These are phyloP conservation scores for Cladophialophora carrionii DNA, from an alignment of 2,329 filamentous ascomycete genomes.

Conservation along the genomic window DNA sequence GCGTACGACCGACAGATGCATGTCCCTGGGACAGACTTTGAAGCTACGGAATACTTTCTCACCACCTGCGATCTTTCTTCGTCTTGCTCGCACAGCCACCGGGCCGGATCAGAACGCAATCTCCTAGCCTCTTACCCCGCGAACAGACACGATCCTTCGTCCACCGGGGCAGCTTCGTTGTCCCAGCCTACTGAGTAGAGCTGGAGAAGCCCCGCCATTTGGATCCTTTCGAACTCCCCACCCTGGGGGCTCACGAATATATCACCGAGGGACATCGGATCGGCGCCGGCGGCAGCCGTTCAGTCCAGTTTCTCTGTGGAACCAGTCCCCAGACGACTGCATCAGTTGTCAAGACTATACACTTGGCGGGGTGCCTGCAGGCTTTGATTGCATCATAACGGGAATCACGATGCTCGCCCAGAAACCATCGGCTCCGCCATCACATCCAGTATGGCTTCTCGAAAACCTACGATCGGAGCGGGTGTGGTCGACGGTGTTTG, in stretches of 20 bases:
- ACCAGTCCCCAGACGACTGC: background rate
- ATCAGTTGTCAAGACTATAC: background rate
- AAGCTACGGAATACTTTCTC: background rate
- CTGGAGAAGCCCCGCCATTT: background rate
- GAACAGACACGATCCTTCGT: background rate
- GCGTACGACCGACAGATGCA: background rate
- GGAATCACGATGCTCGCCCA: background rate
- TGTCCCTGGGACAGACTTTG: background rate
- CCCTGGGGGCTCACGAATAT: background rate
- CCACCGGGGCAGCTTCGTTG: background rate
- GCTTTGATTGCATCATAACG: background rate
- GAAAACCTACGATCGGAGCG: background rate
- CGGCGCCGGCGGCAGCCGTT: background rate
- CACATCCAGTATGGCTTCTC: background rate
- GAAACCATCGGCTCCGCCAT: background rate
- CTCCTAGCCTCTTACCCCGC: conserved; percentile 4
- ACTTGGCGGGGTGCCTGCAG: background rate
- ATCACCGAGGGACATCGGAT: background rate
- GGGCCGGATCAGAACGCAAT: conserved; percentile 3
- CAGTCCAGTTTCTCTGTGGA: background rate
- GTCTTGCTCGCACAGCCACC: background rate
- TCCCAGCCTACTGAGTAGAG: background rate
- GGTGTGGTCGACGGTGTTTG: background rate
- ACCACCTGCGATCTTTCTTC: background rate
- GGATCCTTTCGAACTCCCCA: background rate